phyloP scores from a whole-genome alignment of 441 rosid genomes.

The Bocquillonia castaneifolia region DNA sequence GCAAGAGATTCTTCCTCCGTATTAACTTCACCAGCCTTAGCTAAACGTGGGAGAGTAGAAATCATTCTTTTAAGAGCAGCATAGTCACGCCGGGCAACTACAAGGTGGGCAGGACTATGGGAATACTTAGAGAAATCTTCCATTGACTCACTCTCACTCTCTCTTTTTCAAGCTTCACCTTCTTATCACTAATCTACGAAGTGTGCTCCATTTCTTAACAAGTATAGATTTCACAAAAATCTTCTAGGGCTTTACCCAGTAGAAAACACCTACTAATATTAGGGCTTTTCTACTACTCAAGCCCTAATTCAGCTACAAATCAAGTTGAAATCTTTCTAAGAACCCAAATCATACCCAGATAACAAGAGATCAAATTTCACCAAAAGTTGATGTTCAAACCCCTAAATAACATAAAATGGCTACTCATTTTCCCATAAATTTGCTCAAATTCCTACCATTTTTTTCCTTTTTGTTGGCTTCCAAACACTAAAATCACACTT shows the following conservation, averaged over 20 bases:
- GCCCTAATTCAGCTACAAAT: conserved; percentile 12
- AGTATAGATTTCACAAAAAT: conserved; percentile 4
- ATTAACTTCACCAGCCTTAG: conserved; percentile 81
- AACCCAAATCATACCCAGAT: conserved; percentile 19
- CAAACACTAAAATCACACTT: conserved; percentile 21
- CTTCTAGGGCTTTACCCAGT: conserved; percentile 16
- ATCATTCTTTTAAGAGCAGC: conserved; percentile 56
- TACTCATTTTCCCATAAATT: conserved; percentile 17
- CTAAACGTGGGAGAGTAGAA: conserved; percentile 55
- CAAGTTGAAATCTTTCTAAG: not conserved
- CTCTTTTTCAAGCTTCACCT: conserved; percentile 12
- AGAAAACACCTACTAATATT: conserved; percentile 18
- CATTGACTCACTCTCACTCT: conserved; percentile 34
- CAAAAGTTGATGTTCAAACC: conserved; percentile 14
- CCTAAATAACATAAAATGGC: conserved; percentile 11
- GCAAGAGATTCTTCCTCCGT: conserved; percentile 73
- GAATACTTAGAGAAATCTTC: conserved; percentile 68
- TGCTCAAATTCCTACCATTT: conserved; percentile 22
- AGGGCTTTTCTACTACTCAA: conserved; percentile 19
- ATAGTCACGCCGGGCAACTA: conserved; percentile 74
- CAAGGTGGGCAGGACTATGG: conserved; percentile 89
- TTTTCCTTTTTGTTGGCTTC: conserved; percentile 4
- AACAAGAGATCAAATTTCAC: conserved; percentile 12
- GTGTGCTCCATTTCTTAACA: conserved; percentile 25
- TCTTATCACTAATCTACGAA: conserved; percentile 22